Evolutionary conservation across 2,329 filamentous ascomycete species (phyloP).

Genomic region (Dryadomyces quercivorus): DNA sequence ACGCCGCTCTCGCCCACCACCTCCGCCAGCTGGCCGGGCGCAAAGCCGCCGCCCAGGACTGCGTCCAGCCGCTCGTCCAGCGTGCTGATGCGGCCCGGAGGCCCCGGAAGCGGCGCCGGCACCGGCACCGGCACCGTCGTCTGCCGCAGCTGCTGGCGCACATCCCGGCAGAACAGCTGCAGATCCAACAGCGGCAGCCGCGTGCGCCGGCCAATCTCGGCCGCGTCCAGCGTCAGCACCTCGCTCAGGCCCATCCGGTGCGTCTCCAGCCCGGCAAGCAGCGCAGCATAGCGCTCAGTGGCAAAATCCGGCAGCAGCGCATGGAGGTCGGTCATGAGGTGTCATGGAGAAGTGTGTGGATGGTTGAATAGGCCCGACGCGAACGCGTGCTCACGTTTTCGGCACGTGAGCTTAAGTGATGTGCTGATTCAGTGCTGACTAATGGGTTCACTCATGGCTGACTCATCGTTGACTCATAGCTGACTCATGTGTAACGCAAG

Average conservation of each 20-base stretch:
- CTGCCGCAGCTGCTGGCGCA: slow-evolving; percentile 3
- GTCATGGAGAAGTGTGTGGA: neutral
- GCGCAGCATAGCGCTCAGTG: slow-evolving; percentile 52
- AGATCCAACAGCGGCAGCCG: slow-evolving; percentile 71
- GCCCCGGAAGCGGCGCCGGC: slow-evolving; percentile 17
- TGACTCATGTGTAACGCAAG: too few relatives aligned
- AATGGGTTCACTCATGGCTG: too few relatives aligned
- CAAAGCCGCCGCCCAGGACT: slow-evolving; percentile 70
- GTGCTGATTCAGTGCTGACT: too few relatives aligned
- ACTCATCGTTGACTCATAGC: too few relatives aligned
- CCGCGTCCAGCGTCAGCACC: slow-evolving; percentile 69
- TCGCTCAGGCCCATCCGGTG: slow-evolving; percentile 69
- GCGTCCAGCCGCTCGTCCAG: slow-evolving; percentile 62
- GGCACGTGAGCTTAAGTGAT: too few relatives aligned
- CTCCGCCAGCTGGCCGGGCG: slow-evolving; percentile 72
- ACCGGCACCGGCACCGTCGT: slow-evolving; percentile 20
- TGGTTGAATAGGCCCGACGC: too few relatives aligned
- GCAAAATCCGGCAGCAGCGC: slow-evolving; percentile 72
- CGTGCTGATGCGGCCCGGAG: slow-evolving; percentile 59
- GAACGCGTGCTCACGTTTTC: slow-evolving; percentile 2
- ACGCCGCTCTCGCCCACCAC: slow-evolving; percentile 86
- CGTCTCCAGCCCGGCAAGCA: slow-evolving; percentile 70
- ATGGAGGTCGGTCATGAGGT: slow-evolving; percentile 72
- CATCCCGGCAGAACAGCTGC: slow-evolving; percentile 46
- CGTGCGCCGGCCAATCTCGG: slow-evolving; percentile 77